phyloP scores from a whole-genome alignment of 148 eudicot species.

The Agrostemma githago region DNA sequence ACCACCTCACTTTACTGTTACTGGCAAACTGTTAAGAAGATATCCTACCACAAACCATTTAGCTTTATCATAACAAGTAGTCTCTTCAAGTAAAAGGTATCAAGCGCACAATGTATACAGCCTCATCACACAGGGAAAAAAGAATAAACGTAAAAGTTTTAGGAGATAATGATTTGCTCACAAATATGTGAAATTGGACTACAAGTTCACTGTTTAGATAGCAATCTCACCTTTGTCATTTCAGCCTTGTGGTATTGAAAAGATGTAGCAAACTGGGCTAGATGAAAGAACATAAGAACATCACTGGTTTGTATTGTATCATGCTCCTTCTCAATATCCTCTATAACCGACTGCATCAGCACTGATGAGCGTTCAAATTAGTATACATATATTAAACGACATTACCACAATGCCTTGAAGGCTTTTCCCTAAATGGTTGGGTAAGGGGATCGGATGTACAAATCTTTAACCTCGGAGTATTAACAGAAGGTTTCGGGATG shows the following conservation, averaged over 20 bases:
- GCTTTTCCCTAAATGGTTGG: not conserved
- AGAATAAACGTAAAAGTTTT: not conserved
- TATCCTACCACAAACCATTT: not conserved
- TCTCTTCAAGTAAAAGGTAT: slow-evolving; percentile 11
- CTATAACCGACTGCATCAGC: slow-evolving; percentile 76
- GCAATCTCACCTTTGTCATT: slow-evolving; percentile 49
- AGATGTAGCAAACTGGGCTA: slow-evolving; percentile 75
- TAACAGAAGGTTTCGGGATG: not conserved
- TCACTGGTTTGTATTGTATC: slow-evolving; percentile 67
- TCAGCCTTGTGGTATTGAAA: slow-evolving; percentile 69
- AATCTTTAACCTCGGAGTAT: not conserved
- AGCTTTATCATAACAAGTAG: not conserved
- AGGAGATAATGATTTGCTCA: no score
- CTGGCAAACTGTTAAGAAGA: not conserved
- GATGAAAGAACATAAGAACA: slow-evolving; percentile 72
- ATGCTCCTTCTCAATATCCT: slow-evolving; percentile 85
- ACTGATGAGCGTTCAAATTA: slow-evolving; percentile 38
- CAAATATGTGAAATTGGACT: not conserved
- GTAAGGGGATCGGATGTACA: not conserved
- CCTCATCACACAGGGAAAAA: not conserved
- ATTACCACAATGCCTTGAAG: not conserved
- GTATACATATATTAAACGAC: not conserved
- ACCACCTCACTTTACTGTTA: not conserved
- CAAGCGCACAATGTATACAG: not conserved
- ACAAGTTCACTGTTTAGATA: not conserved